Evolutionary conservation across 1,139 yeast species (phyloP).

Genomic region (Pichia sp.): DNA sequence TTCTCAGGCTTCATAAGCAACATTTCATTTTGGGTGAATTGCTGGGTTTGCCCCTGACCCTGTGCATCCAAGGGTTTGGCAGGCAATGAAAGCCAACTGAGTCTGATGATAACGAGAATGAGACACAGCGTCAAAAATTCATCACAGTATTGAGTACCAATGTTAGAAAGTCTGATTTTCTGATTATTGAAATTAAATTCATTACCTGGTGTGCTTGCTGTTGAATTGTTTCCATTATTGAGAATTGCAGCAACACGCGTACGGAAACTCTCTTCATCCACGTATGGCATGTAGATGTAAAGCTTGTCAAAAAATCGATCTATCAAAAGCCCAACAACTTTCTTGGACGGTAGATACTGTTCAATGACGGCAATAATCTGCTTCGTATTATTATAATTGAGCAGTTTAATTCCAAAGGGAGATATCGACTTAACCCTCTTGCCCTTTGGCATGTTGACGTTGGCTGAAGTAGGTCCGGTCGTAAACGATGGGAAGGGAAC

Average conservation of each 20-base stretch:
- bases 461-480: too few relatives aligned
- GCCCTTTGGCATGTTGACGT: slow-evolving; percentile 5
- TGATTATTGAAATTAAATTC: slow-evolving; percentile 18
- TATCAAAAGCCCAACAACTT: slow-evolving; percentile 30
- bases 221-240: slow-evolving; percentile 24
- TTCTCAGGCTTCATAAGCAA: slow-evolving; percentile 28
- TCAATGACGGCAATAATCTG: slow-evolving; percentile 33
- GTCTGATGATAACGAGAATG: slow-evolving; percentile 38
- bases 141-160: slow-evolving; percentile 29
- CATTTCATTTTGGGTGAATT: slow-evolving; percentile 24
- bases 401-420: slow-evolving; percentile 25
- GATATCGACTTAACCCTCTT: slow-evolving; percentile 24
- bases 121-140: slow-evolving; percentile 34
- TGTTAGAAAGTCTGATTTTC: slow-evolving; percentile 23
- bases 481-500: too few relatives aligned
- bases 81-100: slow-evolving; percentile 45
- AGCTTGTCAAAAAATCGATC: slow-evolving; percentile 34
- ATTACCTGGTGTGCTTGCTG: background rate
- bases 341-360: slow-evolving; percentile 32
- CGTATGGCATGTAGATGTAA: slow-evolving; percentile 35
- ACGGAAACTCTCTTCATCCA: slow-evolving; percentile 33
- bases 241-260: slow-evolving; percentile 27
- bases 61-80: slow-evolving; percentile 12
- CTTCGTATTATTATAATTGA: slow-evolving; percentile 27
- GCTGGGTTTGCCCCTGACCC: too few relatives aligned